phyloP scores from a whole-genome alignment of 805 yeast genomes.

The Candida ascalaphidarum region DNA sequence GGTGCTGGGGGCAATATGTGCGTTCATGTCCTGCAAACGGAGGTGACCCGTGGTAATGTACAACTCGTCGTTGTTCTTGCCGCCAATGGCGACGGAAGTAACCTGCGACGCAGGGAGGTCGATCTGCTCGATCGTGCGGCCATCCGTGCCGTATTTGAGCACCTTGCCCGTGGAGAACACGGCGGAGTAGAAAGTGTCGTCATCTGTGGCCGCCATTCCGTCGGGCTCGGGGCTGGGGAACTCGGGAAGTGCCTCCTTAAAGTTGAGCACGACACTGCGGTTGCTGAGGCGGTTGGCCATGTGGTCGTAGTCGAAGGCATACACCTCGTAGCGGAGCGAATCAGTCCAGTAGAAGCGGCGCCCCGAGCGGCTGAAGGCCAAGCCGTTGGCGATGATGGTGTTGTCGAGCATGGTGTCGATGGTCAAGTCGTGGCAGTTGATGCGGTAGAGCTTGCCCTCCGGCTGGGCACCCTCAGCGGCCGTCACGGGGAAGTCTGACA shows the following conservation, averaged over 20 bases:
- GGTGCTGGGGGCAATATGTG: slow-evolving; percentile 12
- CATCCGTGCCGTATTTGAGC: slow-evolving; percentile 41
- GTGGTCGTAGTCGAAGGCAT: slow-evolving; percentile 30
- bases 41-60: slow-evolving; percentile 62
- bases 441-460: slow-evolving; percentile 43
- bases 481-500: slow-evolving; percentile 45
- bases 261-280: slow-evolving; percentile 14
- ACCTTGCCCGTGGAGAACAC: slow-evolving; percentile 56
- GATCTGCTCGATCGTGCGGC: slow-evolving; percentile 43
- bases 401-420: slow-evolving; percentile 25
- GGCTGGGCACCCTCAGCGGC: slow-evolving; percentile 19
- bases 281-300: slow-evolving; percentile 18
- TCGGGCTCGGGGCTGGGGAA: slow-evolving; percentile 57
- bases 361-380: slow-evolving; percentile 23
- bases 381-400: slow-evolving; percentile 58
- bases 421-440: slow-evolving; percentile 21
- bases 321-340: slow-evolving; percentile 23
- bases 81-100: slow-evolving; percentile 63
- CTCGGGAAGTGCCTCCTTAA: slow-evolving; percentile 7
- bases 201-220: slow-evolving; percentile 56
- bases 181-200: slow-evolving; percentile 54
- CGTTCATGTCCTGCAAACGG: slow-evolving; percentile 31
- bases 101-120: slow-evolving; percentile 52
- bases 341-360: slow-evolving; percentile 33
- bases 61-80: slow-evolving; percentile 40